A percentile compares a stretch with the other conserved stretches of the same genome.
Evolutionary conservation across 1,284 basidiomycete genomes (phyloP).

Genomic region (Abortiporus biennis): DNA sequence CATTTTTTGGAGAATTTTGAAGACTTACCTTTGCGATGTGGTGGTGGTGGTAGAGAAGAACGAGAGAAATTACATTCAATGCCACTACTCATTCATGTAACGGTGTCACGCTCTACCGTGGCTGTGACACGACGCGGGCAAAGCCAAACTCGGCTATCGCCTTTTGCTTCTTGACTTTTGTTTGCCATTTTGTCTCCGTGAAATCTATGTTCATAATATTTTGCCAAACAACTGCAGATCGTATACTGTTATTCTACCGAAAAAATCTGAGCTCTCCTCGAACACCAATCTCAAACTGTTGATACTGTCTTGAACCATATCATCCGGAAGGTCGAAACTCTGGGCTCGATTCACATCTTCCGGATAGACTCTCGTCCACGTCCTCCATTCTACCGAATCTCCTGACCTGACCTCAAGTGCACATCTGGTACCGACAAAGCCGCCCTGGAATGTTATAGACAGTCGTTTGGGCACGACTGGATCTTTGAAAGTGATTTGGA

Average conservation of each 20-base stretch:
- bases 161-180: too few species aligned
- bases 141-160: too few species aligned
- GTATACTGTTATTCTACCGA: slow-evolving; percentile 69
- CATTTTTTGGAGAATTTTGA: too few species aligned
- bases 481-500: slow-evolving; percentile 54
- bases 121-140: too few species aligned
- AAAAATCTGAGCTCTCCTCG: slow-evolving; percentile 74
- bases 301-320: slow-evolving; percentile 25
- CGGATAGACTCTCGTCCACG: slow-evolving; percentile 54
- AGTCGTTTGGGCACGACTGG: slow-evolving; percentile 49
- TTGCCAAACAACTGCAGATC: slow-evolving; percentile 50
- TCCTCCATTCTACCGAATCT: slow-evolving; percentile 32
- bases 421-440: slow-evolving; percentile 70
- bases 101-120: too few species aligned
- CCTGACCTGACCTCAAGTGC: slow-evolving; percentile 35
- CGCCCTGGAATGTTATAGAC: slow-evolving; percentile 74
- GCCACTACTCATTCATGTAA: too few species aligned
- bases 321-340: slow-evolving; percentile 43
- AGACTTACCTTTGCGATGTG: too few species aligned
- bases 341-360: slow-evolving; percentile 73
- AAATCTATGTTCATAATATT: too few species aligned
- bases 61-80: too few species aligned
- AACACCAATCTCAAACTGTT: slow-evolving; percentile 58
- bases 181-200: too few species aligned
- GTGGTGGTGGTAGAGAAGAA: too few species aligned